These are phyloP conservation scores for Sporobolomyces roseus DNA, from an alignment of 768 basidiomycete species.

Conservation along the genomic window DNA sequence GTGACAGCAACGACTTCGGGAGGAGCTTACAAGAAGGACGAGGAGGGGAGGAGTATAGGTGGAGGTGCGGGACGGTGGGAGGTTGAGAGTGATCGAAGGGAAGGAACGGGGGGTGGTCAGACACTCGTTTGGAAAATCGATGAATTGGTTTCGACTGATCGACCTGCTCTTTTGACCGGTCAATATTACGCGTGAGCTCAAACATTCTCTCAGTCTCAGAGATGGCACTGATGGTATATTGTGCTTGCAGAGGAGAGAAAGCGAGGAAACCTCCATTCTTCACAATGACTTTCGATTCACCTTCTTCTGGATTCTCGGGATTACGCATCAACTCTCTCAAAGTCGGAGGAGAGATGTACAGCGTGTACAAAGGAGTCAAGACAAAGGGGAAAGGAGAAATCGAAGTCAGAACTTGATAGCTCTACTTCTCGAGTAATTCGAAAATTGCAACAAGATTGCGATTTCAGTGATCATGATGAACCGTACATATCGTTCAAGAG, in stretches of 20 bases:
- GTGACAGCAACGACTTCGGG: background rate
- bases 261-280: slow-evolving; percentile 25
- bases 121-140: slow-evolving; percentile 30
- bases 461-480: slow-evolving; percentile 13
- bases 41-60: slow-evolving; percentile 6
- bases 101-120: background rate
- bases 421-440: too few species aligned
- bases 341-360: slow-evolving; percentile 25
- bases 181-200: slow-evolving; percentile 26
- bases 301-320: slow-evolving; percentile 26
- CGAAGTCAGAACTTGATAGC: slow-evolving; percentile 23
- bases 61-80: slow-evolving; percentile 39
- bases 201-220: background rate
- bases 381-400: slow-evolving; percentile 16
- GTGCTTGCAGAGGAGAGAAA: background rate
- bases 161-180: slow-evolving; percentile 27
- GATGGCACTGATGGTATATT: background rate
- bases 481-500: slow-evolving; percentile 40
- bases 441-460: too few species aligned
- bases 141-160: slow-evolving; percentile 13
- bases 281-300: slow-evolving; percentile 27
- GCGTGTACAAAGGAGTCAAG: slow-evolving; percentile 39
- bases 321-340: slow-evolving; percentile 24
- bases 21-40: slow-evolving; percentile 12
- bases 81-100: background rate